Evolutionary conservation across 352 stramenopile species (phyloP).

Genomic region (Pythium phragmiticola): DNA sequence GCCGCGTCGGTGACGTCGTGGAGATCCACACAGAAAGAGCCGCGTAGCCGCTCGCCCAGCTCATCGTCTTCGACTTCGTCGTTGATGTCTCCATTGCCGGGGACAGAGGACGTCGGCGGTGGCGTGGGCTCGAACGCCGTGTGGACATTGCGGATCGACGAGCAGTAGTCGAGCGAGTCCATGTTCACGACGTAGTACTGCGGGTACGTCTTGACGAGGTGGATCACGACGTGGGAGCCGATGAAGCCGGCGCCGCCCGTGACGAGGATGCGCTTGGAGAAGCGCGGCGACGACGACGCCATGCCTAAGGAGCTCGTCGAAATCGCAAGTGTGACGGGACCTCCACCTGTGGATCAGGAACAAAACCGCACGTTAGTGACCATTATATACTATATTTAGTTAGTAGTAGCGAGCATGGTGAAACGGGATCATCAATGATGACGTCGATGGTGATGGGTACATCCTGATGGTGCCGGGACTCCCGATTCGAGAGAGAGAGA

Average conservation of each 20-base stretch:
- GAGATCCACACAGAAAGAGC: slow-evolving; percentile 48
- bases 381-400: too few relatives aligned
- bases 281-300: slow-evolving; percentile 13
- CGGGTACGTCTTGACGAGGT: slow-evolving; percentile 96
- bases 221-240: slow-evolving; percentile 96
- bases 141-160: slow-evolving; percentile 70
- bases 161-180: slow-evolving; percentile 90
- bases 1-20: background rate
- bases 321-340: too few relatives aligned
- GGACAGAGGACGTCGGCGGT: background rate
- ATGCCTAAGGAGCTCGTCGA: too few relatives aligned
- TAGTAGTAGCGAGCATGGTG: too few relatives aligned
- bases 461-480: too few relatives aligned
- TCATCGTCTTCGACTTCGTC: slow-evolving; percentile 38
- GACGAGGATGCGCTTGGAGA: slow-evolving; percentile 94
- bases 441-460: too few relatives aligned
- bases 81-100: slow-evolving; percentile 24
- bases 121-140: slow-evolving; percentile 33
- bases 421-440: too few relatives aligned
- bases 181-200: slow-evolving; percentile 97
- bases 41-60: slow-evolving; percentile 42
- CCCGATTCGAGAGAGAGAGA: too few relatives aligned
- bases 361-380: too few relatives aligned
- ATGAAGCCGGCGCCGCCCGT: slow-evolving; percentile 97
- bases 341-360: too few relatives aligned